Base-by-base conservation (phyloP, 2,329 filamentous ascomycete species). In the Aspergillus arachidicola region DNA sequence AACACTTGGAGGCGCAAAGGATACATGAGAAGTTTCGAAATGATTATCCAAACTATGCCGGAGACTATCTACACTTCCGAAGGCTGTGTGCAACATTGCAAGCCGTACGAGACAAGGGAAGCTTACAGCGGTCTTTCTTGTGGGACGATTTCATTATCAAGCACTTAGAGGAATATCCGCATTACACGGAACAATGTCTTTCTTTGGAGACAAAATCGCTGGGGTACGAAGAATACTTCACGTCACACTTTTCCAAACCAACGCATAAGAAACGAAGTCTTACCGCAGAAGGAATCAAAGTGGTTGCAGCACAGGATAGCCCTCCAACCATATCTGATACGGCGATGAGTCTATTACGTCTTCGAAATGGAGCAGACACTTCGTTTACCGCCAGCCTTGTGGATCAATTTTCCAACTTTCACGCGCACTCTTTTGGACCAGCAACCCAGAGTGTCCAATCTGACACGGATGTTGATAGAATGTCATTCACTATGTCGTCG, bases 81-180 rank as follows among this genome's bases (percentile, higher is more conserved):
- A 68, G 71, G n/a, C 66, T 81, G 28, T 81, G 79, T 60, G 67
- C 65, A 21, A 78, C 73, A 56, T 66, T 82, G 43, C 72, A 75
- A 28, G 64, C 64, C 16, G 65, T 81, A 43, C 66, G 75, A n/a
- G 64, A 63, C 23, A 59, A 66, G 21, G 77, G 74, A 6, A 58
- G 70, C 32, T 63, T 79, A 41, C 66, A 73, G 43, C 72, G 74
- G 57, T 79, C 76, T 14, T 78, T 74, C 28, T 60, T 82, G 16
- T 82, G 80, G 78, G 81, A 83, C 68, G 81, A 83, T 65, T 82
- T 81, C 61, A 69, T 83, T 57, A 80, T 79, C 58, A 74, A 76
- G 66, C 74, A 81, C 64, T 68, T 75, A 7, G 63, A 72, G 19
- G 72, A 76, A 30, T 83, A 81, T 63, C 72, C 69, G 4, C 58